Evolutionary conservation across 225 moss, liverwort and hornwort genomes (phyloP), one percentile per base, ranked within the genome.

Genomic region (Anthoceros angustus): DNA sequence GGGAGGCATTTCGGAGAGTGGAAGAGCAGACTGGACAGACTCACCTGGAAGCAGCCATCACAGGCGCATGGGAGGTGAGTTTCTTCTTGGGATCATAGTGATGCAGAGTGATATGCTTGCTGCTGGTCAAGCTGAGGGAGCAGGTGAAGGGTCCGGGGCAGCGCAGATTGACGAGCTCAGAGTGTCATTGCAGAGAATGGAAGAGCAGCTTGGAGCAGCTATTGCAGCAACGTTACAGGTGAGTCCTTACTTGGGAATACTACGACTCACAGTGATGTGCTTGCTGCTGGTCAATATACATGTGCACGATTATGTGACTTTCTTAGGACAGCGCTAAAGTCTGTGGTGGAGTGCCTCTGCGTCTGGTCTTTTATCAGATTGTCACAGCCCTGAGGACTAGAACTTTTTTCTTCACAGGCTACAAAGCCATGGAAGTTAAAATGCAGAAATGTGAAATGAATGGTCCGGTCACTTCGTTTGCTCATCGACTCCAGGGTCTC

Each of bases 141-240:
- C 18, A 18, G 8, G 4, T 18, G 14, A 23, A 55, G 18, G 55
- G 23, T 3, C 1, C 18, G 5, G 55, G n/a, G 8, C n/a, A 5
- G 55, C n/a, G 0, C 18, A 7, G 18, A 23, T 48, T 12, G 46
- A 48, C 12, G 14, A 48, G 1, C 32, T 32, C 32, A 32, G 4
- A 48, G 46, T 1, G 46, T 48, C 5, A 1, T 5, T 48, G 10
- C 8, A 18, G 0, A 20, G 55, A 18, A 55, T 8, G 55, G 10
- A 55, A 55, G n/a, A 55, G 63, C 91, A 86, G 62, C 67, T 91
- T 25, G 82, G 88, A 70, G 91, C 86, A 68, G 95, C 95, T 67
- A 98, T 98, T 69, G 79, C 82, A 73, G 91, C 95, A 69, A 91
- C 91, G 12, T 82, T 98, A 43, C 85, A 86, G 74, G 93, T 94